Evolutionary conservation across 225 moss, liverwort and hornwort genomes (phyloP), one percentile per base, ranked within the genome.

Genomic region (Anthoceros angustus): DNA sequence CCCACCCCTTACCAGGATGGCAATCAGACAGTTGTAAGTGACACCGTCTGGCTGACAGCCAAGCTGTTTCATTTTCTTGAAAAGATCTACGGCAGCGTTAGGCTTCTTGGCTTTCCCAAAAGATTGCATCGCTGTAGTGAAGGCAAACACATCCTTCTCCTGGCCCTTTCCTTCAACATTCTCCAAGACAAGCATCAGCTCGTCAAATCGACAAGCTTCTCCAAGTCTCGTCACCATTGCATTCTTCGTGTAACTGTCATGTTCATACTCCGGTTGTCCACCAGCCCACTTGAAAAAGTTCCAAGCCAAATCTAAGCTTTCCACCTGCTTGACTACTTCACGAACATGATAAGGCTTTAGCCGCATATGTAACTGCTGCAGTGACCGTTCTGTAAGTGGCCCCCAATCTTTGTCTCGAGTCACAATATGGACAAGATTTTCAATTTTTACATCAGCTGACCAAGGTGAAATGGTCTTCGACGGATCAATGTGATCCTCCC

Each of bases 261-360:
- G 76, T 62, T 70, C 65, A 67, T 82, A 89, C 24, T 70, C 71
- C 11, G 74, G 72, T 68, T 84, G 84, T 42, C 40, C 69, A 24
- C 73, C 74, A 0, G 84, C 83, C 89, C 89, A 89, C 62, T 67
- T 46, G 32, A 86, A 83, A 41, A 89, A 84, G 39, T 66, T 60
- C 20, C 71, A 42, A 0, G 76, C 77, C 40, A 76, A 71, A 20
- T 40, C 65, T 0, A 70, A 55, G 45, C 82, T 77, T 62, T 76
- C 77, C 61, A 81, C 62, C 26, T 79, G 60, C 69, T 86, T 74
- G 12, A 86, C 66, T 0, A 83, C 73, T 69, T 89, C 84, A 55
- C 78, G 80, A 4, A 86, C 80, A 23, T 80, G 63, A 12, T 82
- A 77, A 12, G 84, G 76, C 24, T 11, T 75, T 26, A 79, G 50